Evolutionary conservation across 441 rosid genomes (phyloP).

Genomic region (Viola pubescens): DNA sequence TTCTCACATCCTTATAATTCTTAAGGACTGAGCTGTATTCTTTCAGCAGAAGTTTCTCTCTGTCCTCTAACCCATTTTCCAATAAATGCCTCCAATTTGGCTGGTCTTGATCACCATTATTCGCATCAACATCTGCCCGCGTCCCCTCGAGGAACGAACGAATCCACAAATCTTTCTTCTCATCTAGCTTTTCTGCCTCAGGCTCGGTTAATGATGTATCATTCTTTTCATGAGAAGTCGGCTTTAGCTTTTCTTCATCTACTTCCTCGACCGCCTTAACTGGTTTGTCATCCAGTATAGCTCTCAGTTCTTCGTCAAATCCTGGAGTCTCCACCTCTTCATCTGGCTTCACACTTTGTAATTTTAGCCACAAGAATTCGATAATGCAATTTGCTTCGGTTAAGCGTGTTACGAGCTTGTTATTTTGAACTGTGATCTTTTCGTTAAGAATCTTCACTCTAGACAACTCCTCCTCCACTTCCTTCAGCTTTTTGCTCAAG

Average conservation of each 20-base stretch:
- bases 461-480: constrained; percentile 51
- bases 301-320: constrained; percentile 23
- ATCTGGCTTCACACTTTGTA: constrained; percentile 44
- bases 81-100: constrained; percentile 53
- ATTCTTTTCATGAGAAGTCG: not conserved
- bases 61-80: constrained; percentile 47
- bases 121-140: constrained; percentile 31
- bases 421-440: constrained; percentile 40
- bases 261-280: constrained; percentile 21
- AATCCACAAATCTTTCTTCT: constrained; percentile 12
- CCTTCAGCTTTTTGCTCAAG: constrained; percentile 34
- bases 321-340: constrained; percentile 33
- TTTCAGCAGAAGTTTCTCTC: constrained; percentile 56
- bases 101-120: constrained; percentile 16
- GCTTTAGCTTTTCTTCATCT: constrained; percentile 9
- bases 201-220: constrained; percentile 15
- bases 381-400: constrained; percentile 39
- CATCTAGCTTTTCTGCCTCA: constrained; percentile 11
- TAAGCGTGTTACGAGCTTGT: constrained; percentile 40
- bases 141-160: constrained; percentile 24
- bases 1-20: constrained; percentile 60
- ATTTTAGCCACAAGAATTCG: constrained; percentile 46
- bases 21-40: constrained; percentile 51
- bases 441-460: constrained; percentile 42
- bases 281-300: constrained; percentile 12